Percentiles rank a stretch among this genome's conserved stretches.
These are phyloP conservation scores for Euphorbia corollata DNA, from an alignment of 441 rosid species.

Conservation along the genomic window DNA sequence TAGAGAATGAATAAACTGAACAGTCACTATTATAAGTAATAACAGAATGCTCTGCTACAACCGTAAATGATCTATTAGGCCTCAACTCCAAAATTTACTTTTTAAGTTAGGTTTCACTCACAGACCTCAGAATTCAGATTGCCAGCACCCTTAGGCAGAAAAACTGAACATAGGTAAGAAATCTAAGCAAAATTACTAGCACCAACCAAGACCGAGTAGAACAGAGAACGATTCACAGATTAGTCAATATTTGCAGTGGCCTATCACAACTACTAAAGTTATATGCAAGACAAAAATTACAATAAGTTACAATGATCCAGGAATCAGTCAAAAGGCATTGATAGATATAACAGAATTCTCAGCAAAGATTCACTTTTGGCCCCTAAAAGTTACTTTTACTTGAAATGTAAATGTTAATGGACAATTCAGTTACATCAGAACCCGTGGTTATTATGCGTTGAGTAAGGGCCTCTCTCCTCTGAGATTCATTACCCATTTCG, in stretches of 20 bases:
- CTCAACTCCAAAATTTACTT: background rate
- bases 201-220: background rate
- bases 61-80: background rate
- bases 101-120: background rate
- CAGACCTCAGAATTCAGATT: background rate
- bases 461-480: background rate
- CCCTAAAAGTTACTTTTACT: background rate
- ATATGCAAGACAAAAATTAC: too few relatives aligned
- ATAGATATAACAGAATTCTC: background rate
- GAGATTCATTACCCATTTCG: background rate
- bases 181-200: background rate
- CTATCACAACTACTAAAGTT: background rate
- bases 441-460: background rate
- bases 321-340: background rate
- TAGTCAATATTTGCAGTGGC: background rate
- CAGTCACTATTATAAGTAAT: background rate
- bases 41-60: too few relatives aligned
- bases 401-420: background rate
- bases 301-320: background rate
- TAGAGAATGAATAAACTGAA: background rate
- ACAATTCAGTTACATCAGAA: background rate
- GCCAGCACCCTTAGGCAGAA: background rate
- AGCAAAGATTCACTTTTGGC: background rate
- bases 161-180: too few relatives aligned
- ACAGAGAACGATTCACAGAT: background rate